Evolutionary conservation across 2,329 filamentous ascomycete species (phyloP), one percentile per base, ranked within the genome.

Genomic region (Trichoderma lentiforme): DNA sequence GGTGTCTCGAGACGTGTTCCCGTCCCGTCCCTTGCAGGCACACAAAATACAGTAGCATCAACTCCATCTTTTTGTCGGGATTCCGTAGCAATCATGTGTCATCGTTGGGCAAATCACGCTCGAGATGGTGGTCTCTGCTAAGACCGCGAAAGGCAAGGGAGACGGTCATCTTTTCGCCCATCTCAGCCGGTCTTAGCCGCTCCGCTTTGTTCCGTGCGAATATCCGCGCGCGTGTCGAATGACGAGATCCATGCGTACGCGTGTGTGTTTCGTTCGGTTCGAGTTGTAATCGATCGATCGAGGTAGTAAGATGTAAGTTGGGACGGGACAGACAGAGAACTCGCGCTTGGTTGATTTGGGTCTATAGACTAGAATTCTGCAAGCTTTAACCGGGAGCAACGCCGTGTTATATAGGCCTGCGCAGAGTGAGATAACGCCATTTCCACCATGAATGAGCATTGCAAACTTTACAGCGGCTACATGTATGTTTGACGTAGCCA

Each of bases 121-220:
- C 14, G 30, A 56, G 47, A 18, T 21, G 43, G 18, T 14, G 21
- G 57, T 24, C 58, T 28, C 34, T 63, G 28, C 61, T 51, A 64
- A 67, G 32, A 26, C 64, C n/a, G 28, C 53, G 21, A 56, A 67
- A 21, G 64, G 66, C 43, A 47, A 70, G 39, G 47, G 6, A n/a
- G 34, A 24, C 43, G 39, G 39, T 70, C 66, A 70, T 70, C 66
- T 62, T 18, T 51, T 62, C 28, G 26, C 63, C 66, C 66, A 62
- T 62, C 57, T 70, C 57, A 70, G 57, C 66, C 66, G 66, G 28
- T 15, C 39, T 43, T 70, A 62, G 57, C 66, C 66, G 66, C 28
- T 62, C 66, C 24, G 56, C 57, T 61, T n/a, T 34, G 14, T 30
- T 69, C 63, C 57, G 53, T 26, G 24, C 14, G 15, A 63, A 53